A percentile compares a stretch with the other conserved stretches of the same genome.
phyloP scores from a whole-genome alignment of 2,329 filamentous ascomycete species.

The Cercospora beticola region DNA sequence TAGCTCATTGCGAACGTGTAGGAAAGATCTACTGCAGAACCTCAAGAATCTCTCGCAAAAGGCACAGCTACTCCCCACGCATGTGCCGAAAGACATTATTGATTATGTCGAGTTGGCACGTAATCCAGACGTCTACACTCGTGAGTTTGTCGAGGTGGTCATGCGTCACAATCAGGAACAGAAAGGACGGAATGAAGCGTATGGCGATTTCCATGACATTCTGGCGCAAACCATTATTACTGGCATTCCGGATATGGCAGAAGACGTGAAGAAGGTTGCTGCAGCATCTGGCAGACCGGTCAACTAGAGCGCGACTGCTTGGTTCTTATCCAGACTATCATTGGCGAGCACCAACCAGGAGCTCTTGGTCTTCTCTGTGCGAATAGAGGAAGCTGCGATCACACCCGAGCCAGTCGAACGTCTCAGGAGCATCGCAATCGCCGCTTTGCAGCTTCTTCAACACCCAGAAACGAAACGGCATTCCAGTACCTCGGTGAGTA shows the following conservation, averaged over 20 bases:
- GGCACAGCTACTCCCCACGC: constrained; percentile 51
- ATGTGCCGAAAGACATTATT: constrained; percentile 62
- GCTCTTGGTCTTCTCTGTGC: not conserved
- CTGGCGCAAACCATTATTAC: constrained; percentile 58
- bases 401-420: not conserved
- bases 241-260: constrained; percentile 56
- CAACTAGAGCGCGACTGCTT: not conserved
- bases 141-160: constrained; percentile 64
- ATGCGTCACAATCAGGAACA: constrained; percentile 63
- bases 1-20: constrained; percentile 36
- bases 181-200: constrained; percentile 61
- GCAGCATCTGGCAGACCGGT: constrained; percentile 43
- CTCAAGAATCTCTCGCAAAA: constrained; percentile 54
- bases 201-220: constrained; percentile 58
- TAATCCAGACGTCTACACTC: constrained; percentile 66
- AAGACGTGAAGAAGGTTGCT: constrained; percentile 55
- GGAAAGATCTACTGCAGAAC: constrained; percentile 52
- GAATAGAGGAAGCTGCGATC: not conserved
- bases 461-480: not conserved
- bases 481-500: not conserved
- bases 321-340: not conserved
- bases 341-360: not conserved
- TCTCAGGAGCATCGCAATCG: not conserved
- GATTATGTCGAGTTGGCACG: constrained; percentile 63
- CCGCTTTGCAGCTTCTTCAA: not conserved